phyloP scores from a whole-genome alignment of 192 early-diverging fungal species.

The Fimicolochytrium jonesii region DNA sequence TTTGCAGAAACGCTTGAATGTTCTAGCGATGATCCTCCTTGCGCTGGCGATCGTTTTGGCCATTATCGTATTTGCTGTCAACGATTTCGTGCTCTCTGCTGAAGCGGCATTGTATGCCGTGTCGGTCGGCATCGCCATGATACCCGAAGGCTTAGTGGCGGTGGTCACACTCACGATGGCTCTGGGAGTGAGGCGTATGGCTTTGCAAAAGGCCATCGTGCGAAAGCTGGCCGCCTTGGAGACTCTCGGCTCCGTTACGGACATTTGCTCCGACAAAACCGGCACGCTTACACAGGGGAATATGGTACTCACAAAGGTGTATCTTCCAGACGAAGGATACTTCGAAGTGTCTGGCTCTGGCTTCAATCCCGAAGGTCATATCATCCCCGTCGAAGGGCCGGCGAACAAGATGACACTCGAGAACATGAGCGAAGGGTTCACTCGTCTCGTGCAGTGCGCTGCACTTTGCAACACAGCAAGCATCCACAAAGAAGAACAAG shows the following conservation, averaged over 20 bases:
- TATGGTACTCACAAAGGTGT: constrained; percentile 49
- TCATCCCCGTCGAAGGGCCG: neutral
- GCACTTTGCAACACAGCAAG: neutral
- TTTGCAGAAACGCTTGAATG: constrained; percentile 47
- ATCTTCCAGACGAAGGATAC: constrained; percentile 9
- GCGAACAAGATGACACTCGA: neutral
- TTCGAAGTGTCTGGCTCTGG: neutral
- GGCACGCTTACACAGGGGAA: constrained; percentile 81
- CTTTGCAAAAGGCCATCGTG: constrained; percentile 75
- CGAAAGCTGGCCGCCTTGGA: constrained; percentile 81
- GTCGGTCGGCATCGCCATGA: constrained; percentile 76
- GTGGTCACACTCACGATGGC: constrained; percentile 83
- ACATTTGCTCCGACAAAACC: constrained; percentile 82
- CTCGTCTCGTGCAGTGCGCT: neutral
- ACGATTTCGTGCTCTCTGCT: constrained; percentile 57
- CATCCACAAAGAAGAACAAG: neutral
- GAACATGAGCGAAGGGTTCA: too few relatives aligned
- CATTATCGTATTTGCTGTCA: constrained; percentile 33
- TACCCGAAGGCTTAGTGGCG: constrained; percentile 85
- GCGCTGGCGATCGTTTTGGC: constrained; percentile 24
- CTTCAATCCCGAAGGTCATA: neutral
- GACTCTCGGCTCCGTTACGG: constrained; percentile 74
- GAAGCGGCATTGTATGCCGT: constrained; percentile 77
- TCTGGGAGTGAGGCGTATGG: constrained; percentile 78
- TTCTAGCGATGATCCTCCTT: constrained; percentile 25